Percentiles rank a stretch among this genome's conserved stretches.
Conservation (phyloP, 805 yeast species). For the Candida fluviatilis region DNA sequence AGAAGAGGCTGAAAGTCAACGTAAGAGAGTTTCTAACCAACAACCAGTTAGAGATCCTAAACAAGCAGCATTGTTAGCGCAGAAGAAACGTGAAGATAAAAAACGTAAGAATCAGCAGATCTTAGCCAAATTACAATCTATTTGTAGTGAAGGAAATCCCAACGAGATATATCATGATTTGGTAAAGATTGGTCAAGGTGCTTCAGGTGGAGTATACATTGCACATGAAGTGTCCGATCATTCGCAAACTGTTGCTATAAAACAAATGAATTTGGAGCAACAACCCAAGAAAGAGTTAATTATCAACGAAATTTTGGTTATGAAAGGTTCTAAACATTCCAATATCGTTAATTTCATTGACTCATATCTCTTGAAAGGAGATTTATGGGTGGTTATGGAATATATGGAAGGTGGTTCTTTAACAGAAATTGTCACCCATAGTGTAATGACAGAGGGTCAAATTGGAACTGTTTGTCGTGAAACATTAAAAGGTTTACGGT, state of each 20-base stretch:
- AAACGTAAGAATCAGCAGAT: slow-evolving; percentile 68
- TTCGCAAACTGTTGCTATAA: slow-evolving; percentile 76
- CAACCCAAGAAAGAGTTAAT: slow-evolving; percentile 96
- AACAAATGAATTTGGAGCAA: slow-evolving; percentile 90
- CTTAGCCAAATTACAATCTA: slow-evolving; percentile 63
- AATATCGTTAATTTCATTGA: slow-evolving; percentile 94
- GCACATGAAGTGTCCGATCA: slow-evolving; percentile 59
- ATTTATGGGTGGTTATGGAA: slow-evolving; percentile 97
- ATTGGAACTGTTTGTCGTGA: slow-evolving; percentile 94
- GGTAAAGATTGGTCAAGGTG: slow-evolving; percentile 94
- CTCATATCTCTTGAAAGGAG: slow-evolving; percentile 70
- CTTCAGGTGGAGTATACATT: slow-evolving; percentile 94
- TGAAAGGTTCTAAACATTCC: slow-evolving; percentile 86
- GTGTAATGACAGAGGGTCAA: slow-evolving; percentile 87
- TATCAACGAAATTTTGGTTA: slow-evolving; percentile 90
- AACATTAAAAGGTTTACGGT: slow-evolving; percentile 79
- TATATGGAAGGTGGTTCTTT: slow-evolving; percentile 98
- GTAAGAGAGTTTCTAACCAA: slow-evolving; percentile 17
- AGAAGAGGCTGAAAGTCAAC: slow-evolving; percentile 7
- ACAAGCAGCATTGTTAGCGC: slow-evolving; percentile 53
- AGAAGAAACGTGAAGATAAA: slow-evolving; percentile 75
- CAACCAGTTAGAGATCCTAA: slow-evolving; percentile 47
- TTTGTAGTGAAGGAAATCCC: slow-evolving; percentile 87
- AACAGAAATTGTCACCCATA: slow-evolving; percentile 91
- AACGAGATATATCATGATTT: slow-evolving; percentile 60